Evolutionary conservation across 805 yeast genomes (phyloP).

Genomic region (Ogataea wickerhamii): DNA sequence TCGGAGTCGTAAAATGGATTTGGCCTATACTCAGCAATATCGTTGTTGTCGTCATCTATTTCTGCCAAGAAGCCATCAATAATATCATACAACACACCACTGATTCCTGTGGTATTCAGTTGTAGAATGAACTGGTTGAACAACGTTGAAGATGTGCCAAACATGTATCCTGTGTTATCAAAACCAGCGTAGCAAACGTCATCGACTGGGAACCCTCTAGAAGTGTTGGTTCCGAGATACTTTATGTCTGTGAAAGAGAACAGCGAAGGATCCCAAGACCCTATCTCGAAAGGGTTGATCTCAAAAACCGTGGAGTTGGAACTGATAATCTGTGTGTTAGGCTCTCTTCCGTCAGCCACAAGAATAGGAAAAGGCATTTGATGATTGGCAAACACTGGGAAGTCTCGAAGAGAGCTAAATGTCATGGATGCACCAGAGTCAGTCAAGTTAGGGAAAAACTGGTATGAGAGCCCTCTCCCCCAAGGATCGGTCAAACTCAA

Average conservation of each 20-base stretch:
- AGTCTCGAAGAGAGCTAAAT: constrained; percentile 54
- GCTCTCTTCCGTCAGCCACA: constrained; percentile 64
- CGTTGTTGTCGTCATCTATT: constrained; percentile 46
- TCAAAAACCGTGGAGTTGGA: constrained; percentile 68
- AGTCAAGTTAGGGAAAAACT: constrained; percentile 59
- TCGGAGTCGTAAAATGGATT: constrained; percentile 60
- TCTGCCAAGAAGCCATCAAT: constrained; percentile 43
- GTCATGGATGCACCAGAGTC: constrained; percentile 64
- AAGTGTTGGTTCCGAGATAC: constrained; percentile 65
- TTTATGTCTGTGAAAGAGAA: constrained; percentile 60
- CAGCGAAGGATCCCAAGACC: constrained; percentile 83
- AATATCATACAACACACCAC: constrained; percentile 45
- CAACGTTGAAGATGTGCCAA: constrained; percentile 80
- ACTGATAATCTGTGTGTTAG: constrained; percentile 52
- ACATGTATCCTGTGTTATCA: constrained; percentile 77
- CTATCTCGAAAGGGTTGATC: constrained; percentile 67
- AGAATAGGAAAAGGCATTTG: constrained; percentile 72
- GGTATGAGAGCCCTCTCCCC: constrained; percentile 74
- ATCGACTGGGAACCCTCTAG: constrained; percentile 53
- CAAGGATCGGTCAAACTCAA: constrained; percentile 73
- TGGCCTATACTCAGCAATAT: constrained; percentile 67
- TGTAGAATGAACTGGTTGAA: constrained; percentile 66
- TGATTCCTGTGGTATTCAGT: constrained; percentile 50
- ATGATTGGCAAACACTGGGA: constrained; percentile 56
- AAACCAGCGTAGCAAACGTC: constrained; percentile 63